Evolutionary conservation across 305 asterid genomes (phyloP).

Genomic region (Lippia alba): DNA sequence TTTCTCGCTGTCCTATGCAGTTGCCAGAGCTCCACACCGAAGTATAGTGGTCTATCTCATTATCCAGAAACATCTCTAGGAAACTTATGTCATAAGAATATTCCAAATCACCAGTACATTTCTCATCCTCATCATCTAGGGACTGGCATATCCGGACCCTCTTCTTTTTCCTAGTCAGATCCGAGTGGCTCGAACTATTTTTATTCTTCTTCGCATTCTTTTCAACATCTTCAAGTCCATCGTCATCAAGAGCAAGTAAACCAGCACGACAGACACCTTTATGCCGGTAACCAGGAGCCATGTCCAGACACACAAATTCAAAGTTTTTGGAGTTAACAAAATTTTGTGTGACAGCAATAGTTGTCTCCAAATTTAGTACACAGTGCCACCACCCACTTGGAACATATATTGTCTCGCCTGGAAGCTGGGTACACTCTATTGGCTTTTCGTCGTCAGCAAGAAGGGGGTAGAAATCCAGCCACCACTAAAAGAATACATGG

Average conservation of each 20-base stretch:
- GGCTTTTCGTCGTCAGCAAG: slow-evolving; percentile 88
- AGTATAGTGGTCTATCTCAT: slow-evolving; percentile 80
- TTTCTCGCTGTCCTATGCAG: slow-evolving; percentile 91
- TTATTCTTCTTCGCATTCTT: slow-evolving; percentile 38
- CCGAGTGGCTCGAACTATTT: slow-evolving; percentile 50
- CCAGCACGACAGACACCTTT: slow-evolving; percentile 98
- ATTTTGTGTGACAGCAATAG: slow-evolving; percentile 94
- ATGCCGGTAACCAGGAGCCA: slow-evolving; percentile 97
- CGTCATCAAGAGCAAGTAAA: slow-evolving; percentile 86
- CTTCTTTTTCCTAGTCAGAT: slow-evolving; percentile 71
- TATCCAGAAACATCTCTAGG: slow-evolving; percentile 78
- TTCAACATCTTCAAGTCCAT: slow-evolving; percentile 47
- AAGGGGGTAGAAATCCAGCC: slow-evolving; percentile 97
- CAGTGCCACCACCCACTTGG: slow-evolving; percentile 99
- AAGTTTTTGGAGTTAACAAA: slow-evolving; percentile 87
- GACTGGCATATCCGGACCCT: slow-evolving; percentile 54
- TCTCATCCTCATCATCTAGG: slow-evolving; percentile 37
- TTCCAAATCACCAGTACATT: slow-evolving; percentile 47
- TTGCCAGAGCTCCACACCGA: slow-evolving; percentile 86
- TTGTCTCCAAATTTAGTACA: slow-evolving; percentile 89
- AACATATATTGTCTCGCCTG: slow-evolving; percentile 96
- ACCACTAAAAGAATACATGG: slow-evolving; percentile 68
- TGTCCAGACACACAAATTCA: slow-evolving; percentile 89
- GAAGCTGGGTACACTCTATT: slow-evolving; percentile 95
- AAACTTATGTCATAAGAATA: slow-evolving; percentile 80